Base-by-base conservation (phyloP, 208 protist genomes). In the Crithidia acanthocephali region DNA sequence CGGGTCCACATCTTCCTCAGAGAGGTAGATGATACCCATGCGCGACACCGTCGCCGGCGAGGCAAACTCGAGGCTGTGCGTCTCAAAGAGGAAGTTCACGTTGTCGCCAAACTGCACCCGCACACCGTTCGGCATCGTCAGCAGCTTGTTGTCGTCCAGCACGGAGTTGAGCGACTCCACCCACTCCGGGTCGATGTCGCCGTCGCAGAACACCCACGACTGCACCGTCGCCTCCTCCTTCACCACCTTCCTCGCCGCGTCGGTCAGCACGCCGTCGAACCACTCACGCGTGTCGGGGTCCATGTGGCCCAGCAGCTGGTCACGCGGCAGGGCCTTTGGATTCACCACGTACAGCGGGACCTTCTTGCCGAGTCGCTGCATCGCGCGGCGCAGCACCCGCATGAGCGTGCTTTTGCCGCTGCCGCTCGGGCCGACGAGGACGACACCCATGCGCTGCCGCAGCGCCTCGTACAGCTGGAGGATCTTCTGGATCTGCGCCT, bases 101-200 rank as follows among this genome's bases (percentile, higher is more conserved):
- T 99, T 99, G 61, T 93, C 86, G 28, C 98, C 97, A 81, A 99
- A 99, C 74, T 99, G 96, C 55, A 99, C 98, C 30, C 98, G 92
- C 55, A 99, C 98, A 59, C 98, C 98, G 75, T 94, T 98, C 30
- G 98, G 98, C 90, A 99, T 98, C 10, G 98, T 99, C 15, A 99
- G 85, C 25, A 98, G 88, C 58, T 98, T 98, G 91, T 99, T 99
- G 83, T 99, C 98, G 78, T 99, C 99, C 20, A 99, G 86, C 30
- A 99, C 98, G 37, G 98, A 99, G 87, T 99, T 99, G n/a, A 99
- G 86, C 23, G 98, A 99, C 83, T 99, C 99, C 23, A 99, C 92
- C 98, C 99, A 99, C 79, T 99, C 98, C 1, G 99, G 98, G 72
- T 99, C 98, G 61, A 99, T 95, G 87, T 99, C 98, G 62, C 99